Evolutionary conservation across 2,329 filamentous ascomycete genomes (phyloP).

Genomic region (Rasamsonia emersonii): DNA sequence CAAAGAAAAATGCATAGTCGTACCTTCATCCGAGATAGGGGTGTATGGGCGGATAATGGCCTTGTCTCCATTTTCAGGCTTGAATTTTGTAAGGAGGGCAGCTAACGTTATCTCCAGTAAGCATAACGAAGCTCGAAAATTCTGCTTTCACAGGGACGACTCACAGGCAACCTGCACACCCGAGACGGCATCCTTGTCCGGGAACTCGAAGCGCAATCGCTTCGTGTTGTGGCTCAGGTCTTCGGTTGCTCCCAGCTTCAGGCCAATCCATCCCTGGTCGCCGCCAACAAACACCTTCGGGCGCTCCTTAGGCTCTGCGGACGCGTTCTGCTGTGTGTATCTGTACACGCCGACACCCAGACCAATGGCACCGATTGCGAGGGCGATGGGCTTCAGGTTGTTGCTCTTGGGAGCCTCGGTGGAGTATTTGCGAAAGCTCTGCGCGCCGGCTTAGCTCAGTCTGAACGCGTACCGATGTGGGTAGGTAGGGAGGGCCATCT

Average conservation of each 20-base stretch:
- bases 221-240: slow-evolving; percentile 91
- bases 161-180: slow-evolving; percentile 70
- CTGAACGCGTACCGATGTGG: slow-evolving; percentile 8
- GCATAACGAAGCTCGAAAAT: too few species aligned
- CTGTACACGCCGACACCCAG: slow-evolving; percentile 51
- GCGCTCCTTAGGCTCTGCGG: slow-evolving; percentile 26
- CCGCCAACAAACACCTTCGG: slow-evolving; percentile 64
- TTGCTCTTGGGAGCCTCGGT: slow-evolving; percentile 47
- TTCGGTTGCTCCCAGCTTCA: slow-evolving; percentile 72
- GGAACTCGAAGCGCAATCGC: slow-evolving; percentile 78
- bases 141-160: slow-evolving; percentile 13
- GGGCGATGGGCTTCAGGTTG: slow-evolving; percentile 52
- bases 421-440: slow-evolving; percentile 67
- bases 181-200: slow-evolving; percentile 73
- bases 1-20: not conserved
- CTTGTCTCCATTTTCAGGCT: slow-evolving; percentile 75
- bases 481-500: slow-evolving; percentile 18
- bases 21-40: slow-evolving; percentile 76
- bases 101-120: slow-evolving; percentile 29
- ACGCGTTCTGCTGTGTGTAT: slow-evolving; percentile 28
- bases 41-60: slow-evolving; percentile 87
- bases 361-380: slow-evolving; percentile 29
- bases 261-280: slow-evolving; percentile 78
- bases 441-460: slow-evolving; percentile 7
- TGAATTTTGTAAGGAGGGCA: slow-evolving; percentile 85